A percentile compares a stretch with the other conserved stretches of the same genome.
Evolutionary conservation across 345 rosid species (phyloP).

Genomic region (Eucalyptus polybractea): DNA sequence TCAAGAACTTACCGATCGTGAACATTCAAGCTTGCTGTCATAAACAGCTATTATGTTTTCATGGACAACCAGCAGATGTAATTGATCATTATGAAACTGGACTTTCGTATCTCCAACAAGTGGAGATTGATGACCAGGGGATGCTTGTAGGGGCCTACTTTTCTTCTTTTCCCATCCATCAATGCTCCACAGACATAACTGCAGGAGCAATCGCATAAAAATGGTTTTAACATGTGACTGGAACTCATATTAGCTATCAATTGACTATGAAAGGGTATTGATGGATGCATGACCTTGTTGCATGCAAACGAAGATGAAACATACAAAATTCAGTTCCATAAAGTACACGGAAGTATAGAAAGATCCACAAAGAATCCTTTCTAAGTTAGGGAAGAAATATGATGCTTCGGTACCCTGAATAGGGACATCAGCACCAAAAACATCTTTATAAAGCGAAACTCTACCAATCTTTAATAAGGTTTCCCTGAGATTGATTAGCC

Average conservation of each 20-base stretch:
- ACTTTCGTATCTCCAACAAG: conserved; percentile 27
- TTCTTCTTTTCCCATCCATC: conserved; percentile 71
- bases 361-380: not conserved
- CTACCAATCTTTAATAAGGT: not conserved
- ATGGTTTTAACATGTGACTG: not conserved
- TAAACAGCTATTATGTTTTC: conserved; percentile 30
- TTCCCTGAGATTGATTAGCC: not conserved
- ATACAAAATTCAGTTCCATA: not conserved
- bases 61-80: conserved; percentile 28
- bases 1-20: conserved; percentile 14
- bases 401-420: not conserved
- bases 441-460: not conserved
- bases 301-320: not conserved
- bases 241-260: not conserved
- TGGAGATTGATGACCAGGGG: conserved; percentile 23
- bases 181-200: conserved; percentile 71
- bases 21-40: conserved; percentile 35
- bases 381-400: not conserved
- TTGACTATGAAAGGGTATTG: not conserved
- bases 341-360: not conserved
- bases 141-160: conserved; percentile 16
- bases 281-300: not conserved
- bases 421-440: not conserved
- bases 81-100: conserved; percentile 38
- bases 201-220: not conserved